Evolutionary conservation across 1,284 basidiomycete genomes (phyloP), one percentile per base, ranked within the genome.

Genomic region (Cutaneotrichosporon dermatis): DNA sequence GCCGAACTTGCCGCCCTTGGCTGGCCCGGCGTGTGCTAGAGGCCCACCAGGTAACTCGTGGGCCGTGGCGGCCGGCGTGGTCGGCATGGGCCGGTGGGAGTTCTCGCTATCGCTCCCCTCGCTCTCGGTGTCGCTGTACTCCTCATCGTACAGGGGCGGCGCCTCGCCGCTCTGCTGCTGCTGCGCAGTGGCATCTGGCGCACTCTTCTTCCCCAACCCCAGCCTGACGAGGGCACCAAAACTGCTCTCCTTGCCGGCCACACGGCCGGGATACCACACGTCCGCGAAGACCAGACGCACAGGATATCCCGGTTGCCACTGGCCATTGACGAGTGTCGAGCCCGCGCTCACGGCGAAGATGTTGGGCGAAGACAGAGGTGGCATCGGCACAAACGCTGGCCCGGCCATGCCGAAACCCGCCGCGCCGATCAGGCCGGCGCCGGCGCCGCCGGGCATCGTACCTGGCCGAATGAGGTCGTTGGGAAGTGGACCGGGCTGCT

Each of bases 241-340:
- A n/a, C 65, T 62, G 41, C 67, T 59, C 44, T 72, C 65, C 51
- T 63, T 68, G 10, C 58, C 66, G 3, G 54, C 60, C 3, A 55
- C 62, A 44, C 72, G 71, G 13, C 69, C 66, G 3, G 75, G 72
- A 60, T 71, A 76, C 65, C 66, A 75, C 8, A 76, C 71, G 35
- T 66, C 70, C 16, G 72, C 69, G 56, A 69, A 76, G 35, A 62
- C 64, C 66, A 76, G 69, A 36, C 62, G 64, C 15, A 66, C 60
- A 0, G 73, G 68, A 39, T 67, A 64, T 0, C 61, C 64, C 15
- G 75, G 74, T 58, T 75, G 72, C 42, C 66, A 60, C 58, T 70
- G 69, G 10, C 73, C 74, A 56, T 75, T 75, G n/a, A 76, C 73
- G 13, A 74, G 61, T 2, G 68, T 66, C 12, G 65, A 61, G n/a